These are phyloP conservation scores for Oryza glaberrima DNA, from an alignment of 176 grass and related monocot species.

Conservation along the genomic window DNA sequence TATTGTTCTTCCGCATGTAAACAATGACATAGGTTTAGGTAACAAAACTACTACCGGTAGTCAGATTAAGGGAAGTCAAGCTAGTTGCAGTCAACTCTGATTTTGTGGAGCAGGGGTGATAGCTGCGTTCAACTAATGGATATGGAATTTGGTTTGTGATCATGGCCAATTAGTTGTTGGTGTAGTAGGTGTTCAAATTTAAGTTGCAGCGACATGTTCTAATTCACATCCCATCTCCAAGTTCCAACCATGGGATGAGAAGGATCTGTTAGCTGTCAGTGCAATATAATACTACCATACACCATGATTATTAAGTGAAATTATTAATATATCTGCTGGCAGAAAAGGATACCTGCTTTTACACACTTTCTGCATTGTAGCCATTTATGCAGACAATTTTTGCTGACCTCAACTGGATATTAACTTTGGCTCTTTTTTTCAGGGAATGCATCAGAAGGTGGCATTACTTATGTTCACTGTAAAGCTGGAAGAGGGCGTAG, in stretches of 20 bases:
- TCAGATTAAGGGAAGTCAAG: conserved; percentile 27
- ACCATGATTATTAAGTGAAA: conserved; percentile 9
- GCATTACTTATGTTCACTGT: conserved; percentile 93
- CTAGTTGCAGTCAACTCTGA: conserved; percentile 11
- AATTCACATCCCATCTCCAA: not conserved
- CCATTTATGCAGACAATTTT: conserved; percentile 17
- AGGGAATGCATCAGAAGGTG: conserved; percentile 69
- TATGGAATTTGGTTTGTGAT: conserved; percentile 11
- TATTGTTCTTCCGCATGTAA: not conserved
- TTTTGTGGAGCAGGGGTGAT: conserved; percentile 22
- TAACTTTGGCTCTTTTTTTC: conserved; percentile 29
- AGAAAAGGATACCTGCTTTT: not conserved
- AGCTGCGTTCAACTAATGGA: conserved; percentile 13
- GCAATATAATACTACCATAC: conserved; percentile 13
- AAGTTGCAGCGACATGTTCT: conserved; percentile 35
- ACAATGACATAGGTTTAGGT: not conserved
- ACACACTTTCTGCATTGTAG: not conserved
- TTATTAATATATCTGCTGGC: not conserved
- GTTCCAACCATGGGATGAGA: not conserved
- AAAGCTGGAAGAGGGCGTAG: conserved; percentile 99
- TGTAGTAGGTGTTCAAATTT: conserved; percentile 25
- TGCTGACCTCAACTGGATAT: not conserved
- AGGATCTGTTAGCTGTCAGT: conserved; percentile 37
- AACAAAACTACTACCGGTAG: not conserved
- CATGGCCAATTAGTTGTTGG: conserved; percentile 7